These are phyloP conservation scores for Aspergillus pseudonomiae DNA, from an alignment of 2,329 filamentous ascomycete genomes.

Conservation along the genomic window DNA sequence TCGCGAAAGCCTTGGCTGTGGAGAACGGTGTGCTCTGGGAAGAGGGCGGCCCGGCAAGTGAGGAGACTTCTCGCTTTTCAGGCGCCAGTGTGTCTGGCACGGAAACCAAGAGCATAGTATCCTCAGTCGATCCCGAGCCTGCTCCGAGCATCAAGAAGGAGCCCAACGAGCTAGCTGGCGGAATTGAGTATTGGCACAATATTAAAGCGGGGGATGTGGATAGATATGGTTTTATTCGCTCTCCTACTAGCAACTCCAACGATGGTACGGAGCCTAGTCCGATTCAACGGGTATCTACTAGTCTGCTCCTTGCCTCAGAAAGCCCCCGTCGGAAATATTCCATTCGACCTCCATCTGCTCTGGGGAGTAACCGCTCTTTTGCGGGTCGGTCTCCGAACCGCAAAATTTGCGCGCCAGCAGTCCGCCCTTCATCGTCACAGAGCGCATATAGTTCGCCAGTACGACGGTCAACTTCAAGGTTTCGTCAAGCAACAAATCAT, in stretches of 20 bases:
- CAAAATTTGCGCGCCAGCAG: constrained; percentile 47
- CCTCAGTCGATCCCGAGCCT: constrained; percentile 32
- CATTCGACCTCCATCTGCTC: constrained; percentile 53
- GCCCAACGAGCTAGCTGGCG: constrained; percentile 61
- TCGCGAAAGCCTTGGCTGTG: constrained; percentile 39
- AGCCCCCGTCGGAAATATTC: constrained; percentile 58
- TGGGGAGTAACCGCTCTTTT: constrained; percentile 49
- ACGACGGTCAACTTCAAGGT: constrained; percentile 44
- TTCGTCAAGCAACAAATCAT: constrained; percentile 57
- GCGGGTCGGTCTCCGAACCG: constrained; percentile 42
- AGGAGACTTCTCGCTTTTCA: constrained; percentile 31
- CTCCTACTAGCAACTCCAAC: constrained; percentile 28
- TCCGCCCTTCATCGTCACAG: constrained; percentile 51
- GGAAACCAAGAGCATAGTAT: constrained; percentile 29
- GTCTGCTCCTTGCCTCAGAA: constrained; percentile 59
- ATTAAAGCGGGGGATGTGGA: constrained; percentile 63
- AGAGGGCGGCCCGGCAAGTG: constrained; percentile 34
- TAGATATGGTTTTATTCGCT: constrained; percentile 65
- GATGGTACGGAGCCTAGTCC: constrained; percentile 41
- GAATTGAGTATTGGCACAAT: constrained; percentile 67
- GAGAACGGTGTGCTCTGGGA: constrained; percentile 47
- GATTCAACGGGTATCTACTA: constrained; percentile 63
- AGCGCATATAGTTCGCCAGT: constrained; percentile 48
- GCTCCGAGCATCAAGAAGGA: constrained; percentile 51
- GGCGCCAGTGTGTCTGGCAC: constrained; percentile 30